A percentile compares a stretch with the other conserved stretches of the same genome.
phyloP scores from a whole-genome alignment of 2,329 filamentous ascomycete species.

The Cercospora sesami region DNA sequence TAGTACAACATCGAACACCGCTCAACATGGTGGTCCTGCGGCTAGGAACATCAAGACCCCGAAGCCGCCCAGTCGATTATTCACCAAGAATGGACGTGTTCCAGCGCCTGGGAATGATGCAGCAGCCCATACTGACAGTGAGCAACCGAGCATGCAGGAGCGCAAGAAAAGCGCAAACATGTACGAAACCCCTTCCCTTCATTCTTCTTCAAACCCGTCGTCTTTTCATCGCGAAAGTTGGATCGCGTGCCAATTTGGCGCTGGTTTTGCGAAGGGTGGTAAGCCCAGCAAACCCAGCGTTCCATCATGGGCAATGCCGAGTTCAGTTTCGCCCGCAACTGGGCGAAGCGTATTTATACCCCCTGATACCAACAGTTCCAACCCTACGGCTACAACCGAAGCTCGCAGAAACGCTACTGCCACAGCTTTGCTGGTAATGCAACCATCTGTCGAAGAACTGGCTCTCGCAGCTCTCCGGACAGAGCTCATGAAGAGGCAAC shows the following conservation, averaged over 20 bases:
- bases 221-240: constrained; percentile 22
- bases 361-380: not conserved
- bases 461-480: constrained; percentile 23
- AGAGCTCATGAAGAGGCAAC: constrained; percentile 1
- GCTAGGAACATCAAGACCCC: constrained; percentile 38
- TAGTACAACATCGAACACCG: constrained; percentile 11
- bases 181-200: constrained; percentile 31
- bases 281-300: constrained; percentile 23
- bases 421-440: not conserved
- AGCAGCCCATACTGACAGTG: constrained; percentile 22
- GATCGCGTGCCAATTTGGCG: constrained; percentile 25
- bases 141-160: constrained; percentile 33
- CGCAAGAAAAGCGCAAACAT: constrained; percentile 37
- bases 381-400: not conserved
- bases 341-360: not conserved
- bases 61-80: constrained; percentile 34
- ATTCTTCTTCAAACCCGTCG: constrained; percentile 16
- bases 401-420: not conserved
- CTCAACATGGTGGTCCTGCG: constrained; percentile 20
- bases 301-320: constrained; percentile 35
- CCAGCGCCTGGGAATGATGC: constrained; percentile 13
- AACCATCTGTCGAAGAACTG: constrained; percentile 22
- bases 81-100: constrained; percentile 25
- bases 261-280: constrained; percentile 22
- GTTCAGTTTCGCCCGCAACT: constrained; percentile 23